Conservation (phyloP, 352 stramenopile species). For the Pythium brassicae region DNA sequence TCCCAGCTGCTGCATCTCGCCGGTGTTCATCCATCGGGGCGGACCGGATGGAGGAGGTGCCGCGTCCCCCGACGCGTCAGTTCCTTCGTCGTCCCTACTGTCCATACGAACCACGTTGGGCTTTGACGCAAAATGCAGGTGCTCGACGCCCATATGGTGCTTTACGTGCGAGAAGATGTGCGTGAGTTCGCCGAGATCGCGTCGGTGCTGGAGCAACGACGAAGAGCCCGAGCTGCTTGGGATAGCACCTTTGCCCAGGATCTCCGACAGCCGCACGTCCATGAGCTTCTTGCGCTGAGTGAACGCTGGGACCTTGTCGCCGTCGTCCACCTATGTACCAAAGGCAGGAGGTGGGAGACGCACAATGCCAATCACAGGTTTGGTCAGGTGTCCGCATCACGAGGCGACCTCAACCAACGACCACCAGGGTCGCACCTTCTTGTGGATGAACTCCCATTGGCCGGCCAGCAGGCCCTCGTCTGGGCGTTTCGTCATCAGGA, state of each 20-base stretch:
- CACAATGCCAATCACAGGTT: no score
- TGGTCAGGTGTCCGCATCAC: no score
- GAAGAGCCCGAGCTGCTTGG: constrained; percentile 6
- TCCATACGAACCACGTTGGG: constrained; percentile 14
- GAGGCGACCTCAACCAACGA: no score
- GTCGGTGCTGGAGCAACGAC: constrained; percentile 1
- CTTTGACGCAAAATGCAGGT: constrained; percentile 52
- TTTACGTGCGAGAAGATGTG: constrained; percentile 91
- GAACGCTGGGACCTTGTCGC: constrained; percentile 59
- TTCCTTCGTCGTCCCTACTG: not conserved
- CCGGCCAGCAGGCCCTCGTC: constrained; percentile 70
- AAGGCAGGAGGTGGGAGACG: not conserved
- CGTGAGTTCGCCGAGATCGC: constrained; percentile 65
- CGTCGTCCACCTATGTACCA: constrained; percentile 37
- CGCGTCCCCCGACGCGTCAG: no score
- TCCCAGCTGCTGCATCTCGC: constrained; percentile 70
- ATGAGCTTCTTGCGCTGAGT: constrained; percentile 57
- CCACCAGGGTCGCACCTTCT: constrained; percentile 31
- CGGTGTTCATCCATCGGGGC: constrained; percentile 70
- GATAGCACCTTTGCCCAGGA: constrained; percentile 28
- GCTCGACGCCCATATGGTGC: constrained; percentile 88
- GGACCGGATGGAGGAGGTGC: not conserved
- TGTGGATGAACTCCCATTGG: constrained; percentile 88
- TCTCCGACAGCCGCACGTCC: constrained; percentile 27
- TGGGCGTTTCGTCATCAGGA: constrained; percentile 77